Evolutionary conservation across 805 yeast genomes (phyloP).

Genomic region (Jamesozyma gamospora): DNA sequence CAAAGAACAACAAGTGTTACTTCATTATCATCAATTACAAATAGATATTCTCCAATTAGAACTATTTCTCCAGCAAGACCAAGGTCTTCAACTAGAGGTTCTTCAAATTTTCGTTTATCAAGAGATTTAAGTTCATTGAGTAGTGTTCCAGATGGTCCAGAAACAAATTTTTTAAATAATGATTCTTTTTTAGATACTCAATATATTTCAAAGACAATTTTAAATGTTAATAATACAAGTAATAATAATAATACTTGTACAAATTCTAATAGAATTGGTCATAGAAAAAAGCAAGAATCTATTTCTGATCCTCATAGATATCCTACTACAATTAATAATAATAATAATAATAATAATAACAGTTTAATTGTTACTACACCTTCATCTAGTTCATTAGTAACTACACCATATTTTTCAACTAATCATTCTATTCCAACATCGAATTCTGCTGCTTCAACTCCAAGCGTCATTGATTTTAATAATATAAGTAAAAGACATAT

Average conservation of each 20-base stretch:
- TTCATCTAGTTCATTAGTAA: slow-evolving; percentile 2
- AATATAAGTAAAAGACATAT: not conserved
- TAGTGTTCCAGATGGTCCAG: slow-evolving; percentile 11
- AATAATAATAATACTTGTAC: slow-evolving; percentile 4
- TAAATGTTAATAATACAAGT: slow-evolving; percentile 1
- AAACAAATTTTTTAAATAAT: slow-evolving; percentile 5
- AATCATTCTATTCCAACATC: slow-evolving; percentile 2
- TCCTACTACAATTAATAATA: not conserved
- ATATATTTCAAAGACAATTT: not conserved
- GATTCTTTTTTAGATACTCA: slow-evolving; percentile 22
- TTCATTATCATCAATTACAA: slow-evolving; percentile 19
- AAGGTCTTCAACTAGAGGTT: slow-evolving; percentile 21
- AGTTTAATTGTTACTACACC: slow-evolving; percentile 7
- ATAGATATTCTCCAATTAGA: slow-evolving; percentile 24
- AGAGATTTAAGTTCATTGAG: slow-evolving; percentile 20
- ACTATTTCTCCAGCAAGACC: slow-evolving; percentile 25
- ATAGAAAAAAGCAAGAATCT: slow-evolving; percentile 26
- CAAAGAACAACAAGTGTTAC: slow-evolving; percentile 17
- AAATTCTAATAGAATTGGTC: slow-evolving; percentile 10
- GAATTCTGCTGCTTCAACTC: slow-evolving; percentile 8
- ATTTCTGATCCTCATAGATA: slow-evolving; percentile 17
- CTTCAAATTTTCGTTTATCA: slow-evolving; percentile 20
- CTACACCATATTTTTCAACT: slow-evolving; percentile 8
- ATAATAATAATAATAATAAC: not conserved
- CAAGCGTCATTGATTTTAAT: slow-evolving; percentile 3